Base-by-base conservation (phyloP, 2,329 filamentous ascomycete genomes). In the Huntiella savannae region DNA sequence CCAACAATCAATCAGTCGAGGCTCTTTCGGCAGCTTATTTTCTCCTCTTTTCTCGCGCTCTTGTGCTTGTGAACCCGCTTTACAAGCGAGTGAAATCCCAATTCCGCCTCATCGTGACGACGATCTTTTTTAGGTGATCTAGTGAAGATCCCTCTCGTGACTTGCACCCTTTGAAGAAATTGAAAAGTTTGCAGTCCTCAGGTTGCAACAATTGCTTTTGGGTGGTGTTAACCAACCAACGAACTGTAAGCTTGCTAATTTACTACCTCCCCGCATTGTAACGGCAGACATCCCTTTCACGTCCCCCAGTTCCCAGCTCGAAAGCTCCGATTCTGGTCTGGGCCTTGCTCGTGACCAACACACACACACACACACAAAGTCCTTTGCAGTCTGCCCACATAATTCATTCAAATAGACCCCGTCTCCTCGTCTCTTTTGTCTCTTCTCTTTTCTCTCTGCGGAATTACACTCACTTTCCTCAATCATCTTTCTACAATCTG, bases 381-480 rank as follows among this genome's bases (percentile, higher is more conserved):
- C 7, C 22, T 28, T 28, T 28, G 22, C 22, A 28, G 22, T 28
- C 22, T 44, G 15, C 17, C 15, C 22, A 34, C 15, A 15, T 22
- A 33, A 17, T 11, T 32, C 13, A 11, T 32, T 28, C 22, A 28
- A 28, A 28, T 28, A 28, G 22, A 16, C 41, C 22, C 22, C 15
- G 16, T 43, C 19, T 39, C 16, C 11, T 34, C 46, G 5, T 6
- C 12, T 28, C 22, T n/a, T 11, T 8, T 11, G 32, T 38, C 40
- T 48, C 15, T 40, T 40, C 39, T 46, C 44, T 46, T 40, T 46
- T 46, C 45, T 46, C 45, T 19, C 22, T 45, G 43, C 43, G 43
- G 43, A 45, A 45, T 45, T 45, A 45, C 43, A 16, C 10, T 13
- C 15, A 40, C 33, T 33, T 22, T 4, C 22, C 35, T 32, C n/a